Base-by-base conservation (phyloP, 192 early-diverging fungal species). In the Mortierella antarctica region DNA sequence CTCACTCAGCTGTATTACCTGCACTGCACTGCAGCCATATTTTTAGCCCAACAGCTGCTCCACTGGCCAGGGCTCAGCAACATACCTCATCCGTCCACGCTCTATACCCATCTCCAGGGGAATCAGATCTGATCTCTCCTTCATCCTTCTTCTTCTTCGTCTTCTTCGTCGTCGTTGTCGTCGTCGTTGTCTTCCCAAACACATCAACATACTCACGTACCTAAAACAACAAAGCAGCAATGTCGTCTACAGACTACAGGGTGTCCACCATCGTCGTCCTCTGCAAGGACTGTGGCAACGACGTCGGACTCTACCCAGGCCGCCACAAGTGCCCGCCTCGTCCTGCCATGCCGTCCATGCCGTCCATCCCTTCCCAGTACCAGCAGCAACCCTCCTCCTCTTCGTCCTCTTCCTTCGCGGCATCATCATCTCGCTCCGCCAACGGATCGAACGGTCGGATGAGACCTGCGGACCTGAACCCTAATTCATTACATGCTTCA, bases 241-340 rank as follows among this genome's bases (percentile, higher is more conserved):
- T 72, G 70, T 50, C 77, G 7, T 70, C 73, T n/a, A 67, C 73
- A 13, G 89, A 91, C 69, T 91, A 91, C 67, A 70, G 89, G 45
- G 72, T 91, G 14, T 91, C 89, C 7, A 83, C 76, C 52, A 67
- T 91, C 40, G 86, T 83, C 10, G 77, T 91, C 10, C 82, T 89
- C 50, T 91, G 89, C 72, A 88, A 86, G 50, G 89, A 91, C 62
- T 91, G 89, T 83, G 83, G 83, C 7, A 68, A 87, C 46, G 89
- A 91, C 50, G 89, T 91, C 39, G 89, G 89, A 14, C 46, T 84
- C n/a, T 91, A 91, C 66, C 89, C 89, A 13, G 88, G 86, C 6
- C 64, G 78, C 50, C 88, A 89, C 65, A 81, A 84, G 53, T 89
- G 88, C 18, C 65, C 65, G 6, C 60, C 73, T 13, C 53, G 52